Conservation (phyloP, 257 asterid genomes). For the Solanum lycopersicoides region DNA sequence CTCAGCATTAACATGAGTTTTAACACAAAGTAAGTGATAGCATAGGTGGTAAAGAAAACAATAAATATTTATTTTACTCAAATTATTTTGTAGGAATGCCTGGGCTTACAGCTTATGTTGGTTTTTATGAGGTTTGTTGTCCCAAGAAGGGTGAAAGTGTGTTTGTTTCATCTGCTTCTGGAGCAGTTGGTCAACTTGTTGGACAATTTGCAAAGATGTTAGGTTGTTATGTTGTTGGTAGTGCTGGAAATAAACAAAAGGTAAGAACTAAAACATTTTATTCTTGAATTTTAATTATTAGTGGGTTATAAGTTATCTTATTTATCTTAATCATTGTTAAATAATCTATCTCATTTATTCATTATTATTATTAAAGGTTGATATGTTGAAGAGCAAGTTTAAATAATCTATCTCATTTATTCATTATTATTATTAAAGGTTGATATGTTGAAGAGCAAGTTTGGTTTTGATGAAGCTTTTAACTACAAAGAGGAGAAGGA, state of each 20-base stretch:
- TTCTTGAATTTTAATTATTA: background rate
- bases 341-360: background rate
- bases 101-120: conserved; percentile 11
- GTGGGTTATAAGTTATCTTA: background rate
- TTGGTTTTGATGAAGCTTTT: conserved; percentile 25
- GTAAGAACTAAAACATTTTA: background rate
- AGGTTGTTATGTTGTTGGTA: conserved; percentile 14
- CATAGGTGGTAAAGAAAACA: too few relatives aligned
- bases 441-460: conserved; percentile 22
- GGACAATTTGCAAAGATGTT: conserved; percentile 15
- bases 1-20: too few relatives aligned
- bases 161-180: conserved; percentile 6
- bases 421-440: conserved; percentile 7
- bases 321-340: background rate
- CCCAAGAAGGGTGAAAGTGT: conserved; percentile 6
- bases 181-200: conserved; percentile 18
- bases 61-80: too few relatives aligned
- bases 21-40: too few relatives aligned
- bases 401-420: background rate
- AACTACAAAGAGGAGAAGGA: conserved; percentile 28
- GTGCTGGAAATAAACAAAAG: conserved; percentile 14
- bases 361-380: conserved; percentile 10
- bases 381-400: conserved; percentile 22
- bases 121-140: conserved; percentile 4
- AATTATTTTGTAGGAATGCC: conserved; percentile 1